Evolutionary conservation across 495 filamentous ascomycete genomes (phyloP).

Genomic region (Podospora didyma): DNA sequence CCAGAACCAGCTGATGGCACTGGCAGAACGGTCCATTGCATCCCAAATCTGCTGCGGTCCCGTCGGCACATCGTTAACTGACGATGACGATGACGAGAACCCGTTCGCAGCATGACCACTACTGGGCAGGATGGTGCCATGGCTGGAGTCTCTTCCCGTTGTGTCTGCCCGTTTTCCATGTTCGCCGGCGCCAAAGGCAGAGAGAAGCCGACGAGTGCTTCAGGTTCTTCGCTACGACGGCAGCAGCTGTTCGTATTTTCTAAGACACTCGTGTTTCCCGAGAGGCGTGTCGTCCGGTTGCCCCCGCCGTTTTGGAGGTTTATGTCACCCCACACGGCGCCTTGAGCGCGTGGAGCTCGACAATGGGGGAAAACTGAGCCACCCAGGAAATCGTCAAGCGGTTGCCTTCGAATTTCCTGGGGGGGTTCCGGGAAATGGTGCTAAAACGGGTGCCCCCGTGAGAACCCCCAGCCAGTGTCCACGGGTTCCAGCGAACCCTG

Average conservation of each 20-base stretch:
- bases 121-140: background rate
- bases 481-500: conserved; percentile 22
- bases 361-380: background rate
- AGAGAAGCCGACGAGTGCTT: too few relatives aligned
- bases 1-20: background rate
- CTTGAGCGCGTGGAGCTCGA: conserved; percentile 12
- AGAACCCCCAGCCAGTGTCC: conserved; percentile 12
- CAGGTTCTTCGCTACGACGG: too few relatives aligned
- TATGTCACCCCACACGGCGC: conserved; percentile 19
- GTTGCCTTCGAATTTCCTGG: conserved; percentile 12
- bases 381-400: conserved; percentile 2
- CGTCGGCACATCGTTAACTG: background rate
- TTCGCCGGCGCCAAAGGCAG: too few relatives aligned
- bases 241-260: too few relatives aligned
- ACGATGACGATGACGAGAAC: conserved; percentile 10
- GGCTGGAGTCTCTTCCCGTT: background rate
- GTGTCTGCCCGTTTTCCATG: too few relatives aligned
- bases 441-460: conserved; percentile 16
- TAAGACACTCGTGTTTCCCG: conserved; percentile 7
- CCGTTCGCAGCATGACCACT: conserved; percentile 6
- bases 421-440: conserved; percentile 9
- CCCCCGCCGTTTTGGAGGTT: conserved; percentile 1
- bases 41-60: background rate
- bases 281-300: background rate
- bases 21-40: background rate